These are phyloP conservation scores for Brassica juncea DNA, from an alignment of 345 rosid genomes.

Conservation along the genomic window DNA sequence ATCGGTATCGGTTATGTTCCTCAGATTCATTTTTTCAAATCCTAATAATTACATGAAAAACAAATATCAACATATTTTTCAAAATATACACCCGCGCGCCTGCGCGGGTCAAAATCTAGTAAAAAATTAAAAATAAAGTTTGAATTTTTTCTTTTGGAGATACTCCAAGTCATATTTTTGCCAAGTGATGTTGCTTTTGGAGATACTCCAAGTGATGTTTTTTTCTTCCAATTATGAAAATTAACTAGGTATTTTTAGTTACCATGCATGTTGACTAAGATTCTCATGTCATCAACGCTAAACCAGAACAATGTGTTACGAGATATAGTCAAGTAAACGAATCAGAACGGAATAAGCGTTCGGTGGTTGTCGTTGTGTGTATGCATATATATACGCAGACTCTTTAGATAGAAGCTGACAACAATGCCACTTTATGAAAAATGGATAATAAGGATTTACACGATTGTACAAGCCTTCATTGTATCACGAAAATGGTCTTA, in stretches of 20 bases:
- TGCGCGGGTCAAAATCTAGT: too few relatives aligned
- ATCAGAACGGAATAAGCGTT: background rate
- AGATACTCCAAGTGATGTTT: background rate
- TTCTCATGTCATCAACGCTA: background rate
- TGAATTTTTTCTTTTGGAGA: too few relatives aligned
- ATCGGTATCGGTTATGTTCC: too few relatives aligned
- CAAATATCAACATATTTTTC: too few relatives aligned
- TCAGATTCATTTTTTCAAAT: too few relatives aligned
- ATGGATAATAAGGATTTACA: background rate
- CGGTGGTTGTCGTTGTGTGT: background rate
- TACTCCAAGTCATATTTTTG: too few relatives aligned
- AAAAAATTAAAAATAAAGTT: too few relatives aligned
- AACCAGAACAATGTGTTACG: background rate
- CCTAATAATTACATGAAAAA: too few relatives aligned
- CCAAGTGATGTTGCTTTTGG: too few relatives aligned
- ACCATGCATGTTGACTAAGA: background rate
- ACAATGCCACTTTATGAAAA: background rate
- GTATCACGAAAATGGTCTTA: conserved; percentile 2
- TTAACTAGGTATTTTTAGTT: background rate
- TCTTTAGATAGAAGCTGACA: background rate
- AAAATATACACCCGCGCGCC: too few relatives aligned
- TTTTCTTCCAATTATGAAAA: background rate
- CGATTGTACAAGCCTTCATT: background rate
- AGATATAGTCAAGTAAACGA: background rate
- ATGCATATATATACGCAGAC: too few relatives aligned